These are phyloP conservation scores for Skeletonema tropicum DNA, from an alignment of 108 stramenopile species.

Conservation along the genomic window DNA sequence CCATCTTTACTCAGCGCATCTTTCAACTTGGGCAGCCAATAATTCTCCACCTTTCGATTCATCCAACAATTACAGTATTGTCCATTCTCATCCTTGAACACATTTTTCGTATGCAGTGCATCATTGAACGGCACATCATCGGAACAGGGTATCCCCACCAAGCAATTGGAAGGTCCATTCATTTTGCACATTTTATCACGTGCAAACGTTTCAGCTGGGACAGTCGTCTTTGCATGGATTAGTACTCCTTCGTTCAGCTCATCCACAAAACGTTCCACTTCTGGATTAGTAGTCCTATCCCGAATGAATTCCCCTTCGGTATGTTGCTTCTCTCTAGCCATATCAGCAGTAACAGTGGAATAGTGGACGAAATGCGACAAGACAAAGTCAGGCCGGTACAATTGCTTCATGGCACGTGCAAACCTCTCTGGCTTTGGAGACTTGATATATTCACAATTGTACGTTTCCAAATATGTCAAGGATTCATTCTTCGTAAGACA, in stretches of 20 bases:
- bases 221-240: slow-evolving; percentile 58
- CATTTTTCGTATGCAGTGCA: slow-evolving; percentile 53
- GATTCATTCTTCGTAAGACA: slow-evolving; percentile 54
- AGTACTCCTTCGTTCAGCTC: slow-evolving; percentile 53
- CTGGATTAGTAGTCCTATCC: slow-evolving; percentile 32
- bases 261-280: slow-evolving; percentile 51
- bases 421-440: slow-evolving; percentile 72
- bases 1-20: slow-evolving; percentile 33
- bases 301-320: slow-evolving; percentile 37
- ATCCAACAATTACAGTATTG: slow-evolving; percentile 70
- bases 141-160: slow-evolving; percentile 60
- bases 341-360: slow-evolving; percentile 72
- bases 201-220: slow-evolving; percentile 61
- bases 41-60: slow-evolving; percentile 56
- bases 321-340: slow-evolving; percentile 50
- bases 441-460: slow-evolving; percentile 78
- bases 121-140: slow-evolving; percentile 54
- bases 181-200: slow-evolving; percentile 50
- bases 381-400: slow-evolving; percentile 82
- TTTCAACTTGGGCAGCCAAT: slow-evolving; percentile 52
- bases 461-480: slow-evolving; percentile 76
- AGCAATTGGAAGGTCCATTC: slow-evolving; percentile 43
- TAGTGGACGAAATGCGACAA: slow-evolving; percentile 85
- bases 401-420: slow-evolving; percentile 77
- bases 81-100: slow-evolving; percentile 58